These are phyloP conservation scores for Termitomyces titanicus DNA, from an alignment of 768 basidiomycete species.

Conservation along the genomic window DNA sequence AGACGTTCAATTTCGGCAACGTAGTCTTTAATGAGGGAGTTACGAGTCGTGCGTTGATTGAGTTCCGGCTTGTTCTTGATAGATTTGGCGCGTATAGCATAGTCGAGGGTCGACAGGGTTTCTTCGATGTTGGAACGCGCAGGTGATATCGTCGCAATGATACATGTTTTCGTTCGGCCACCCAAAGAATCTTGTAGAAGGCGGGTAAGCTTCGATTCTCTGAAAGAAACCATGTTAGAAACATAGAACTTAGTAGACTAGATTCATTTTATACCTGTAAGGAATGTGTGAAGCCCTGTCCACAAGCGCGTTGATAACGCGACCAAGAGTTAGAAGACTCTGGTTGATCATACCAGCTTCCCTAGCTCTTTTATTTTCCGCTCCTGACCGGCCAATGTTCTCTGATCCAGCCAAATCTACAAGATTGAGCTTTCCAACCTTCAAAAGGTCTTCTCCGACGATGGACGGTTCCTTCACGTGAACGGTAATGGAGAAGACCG, in stretches of 20 bases:
- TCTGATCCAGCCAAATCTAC: slow-evolving; percentile 98
- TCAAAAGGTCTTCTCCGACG: slow-evolving; percentile 83
- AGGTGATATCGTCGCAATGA: slow-evolving; percentile 95
- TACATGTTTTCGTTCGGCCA: slow-evolving; percentile 94
- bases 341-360: slow-evolving; percentile 99
- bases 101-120: slow-evolving; percentile 95
- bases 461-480: slow-evolving; percentile 81
- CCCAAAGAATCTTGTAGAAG: slow-evolving; percentile 98
- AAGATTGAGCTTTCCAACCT: slow-evolving; percentile 93
- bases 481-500: slow-evolving; percentile 94
- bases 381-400: slow-evolving; percentile 94
- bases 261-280: slow-evolving; percentile 61
- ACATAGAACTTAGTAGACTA: neutral
- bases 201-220: slow-evolving; percentile 96
- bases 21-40: slow-evolving; percentile 90
- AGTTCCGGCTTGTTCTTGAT: slow-evolving; percentile 95
- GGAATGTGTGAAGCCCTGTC: slow-evolving; percentile 91
- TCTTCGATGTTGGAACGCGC: slow-evolving; percentile 94
- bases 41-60: slow-evolving; percentile 91
- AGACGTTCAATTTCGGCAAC: slow-evolving; percentile 90
- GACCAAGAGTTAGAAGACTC: slow-evolving; percentile 91
- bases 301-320: slow-evolving; percentile 95
- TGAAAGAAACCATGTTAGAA: slow-evolving; percentile 22
- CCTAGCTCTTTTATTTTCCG: slow-evolving; percentile 89
- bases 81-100: slow-evolving; percentile 91